Base-by-base conservation (phyloP, 2,329 filamentous ascomycete species). In the Zarea fungicola region DNA sequence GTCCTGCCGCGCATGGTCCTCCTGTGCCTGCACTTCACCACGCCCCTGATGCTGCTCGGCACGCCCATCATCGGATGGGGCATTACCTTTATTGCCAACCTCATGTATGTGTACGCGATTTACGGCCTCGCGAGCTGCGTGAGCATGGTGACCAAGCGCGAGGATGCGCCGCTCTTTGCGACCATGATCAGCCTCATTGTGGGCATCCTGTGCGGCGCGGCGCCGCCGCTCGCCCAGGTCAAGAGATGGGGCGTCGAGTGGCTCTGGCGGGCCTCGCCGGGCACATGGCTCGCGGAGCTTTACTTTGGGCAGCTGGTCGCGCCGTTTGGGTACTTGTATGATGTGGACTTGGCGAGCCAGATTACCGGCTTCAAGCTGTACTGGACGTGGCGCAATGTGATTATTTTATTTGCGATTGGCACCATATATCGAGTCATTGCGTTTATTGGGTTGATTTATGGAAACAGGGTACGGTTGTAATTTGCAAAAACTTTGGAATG, bases 31-130 rank as follows among this genome's bases (percentile, higher is more conserved):
- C 78, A 82, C 58, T 81, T 81, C 60, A 73, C 76, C 1, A 71
- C 74, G 4, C 63, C 76, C 16, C 62, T 80, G 13, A 66, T 74
- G 31, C 54, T 79, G 2, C 67, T 81, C 7, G 65, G 71, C 1
- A 71, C 68, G 4, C 76, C 77, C 1, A 63, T 73, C 19, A 77
- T 80, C 16, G 57, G 59, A n/a, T 82, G 72, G 64, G 58, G 61
- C 19, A 59, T 68, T 9, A 73, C 74, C 22, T 81, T 76, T 57
- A 46, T 67, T 13, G 70, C 68, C 6, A 81, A 81, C 49, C 56
- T 80, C 39, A 52, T 74, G 9, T 81, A 81, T 61, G 81, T 80
- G 56, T 83, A 74, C 63, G 75, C 74, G 56, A 76, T 81, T 43
- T 81, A 80, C 58, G 77, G 78, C 0, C 66, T 81, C 6, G 72